Evolutionary conservation across 2,329 filamentous ascomycete species (phyloP), one percentile per base, ranked within the genome.

Genomic region (Alternaria burnsii): DNA sequence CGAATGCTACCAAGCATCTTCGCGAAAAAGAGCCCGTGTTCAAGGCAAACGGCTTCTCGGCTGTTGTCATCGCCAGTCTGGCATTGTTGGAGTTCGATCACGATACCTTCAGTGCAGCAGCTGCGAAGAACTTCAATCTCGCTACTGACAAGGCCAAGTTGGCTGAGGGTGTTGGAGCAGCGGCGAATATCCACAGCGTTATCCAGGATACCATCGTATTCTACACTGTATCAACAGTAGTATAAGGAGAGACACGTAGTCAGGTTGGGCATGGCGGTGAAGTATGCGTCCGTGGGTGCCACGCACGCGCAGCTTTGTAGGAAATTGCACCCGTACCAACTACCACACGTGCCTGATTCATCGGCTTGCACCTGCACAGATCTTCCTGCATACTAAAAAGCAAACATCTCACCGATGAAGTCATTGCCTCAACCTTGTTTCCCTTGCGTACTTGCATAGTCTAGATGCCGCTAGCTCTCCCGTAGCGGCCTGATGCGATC

Each of bases 31-130:
- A 59, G 2, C 26, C 58, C 0, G 57, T 46, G 4, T 67, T 66
- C 57, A 67, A 62, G 47, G 43, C 61, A n/a, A 56, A 65, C 8
- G 43, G 53, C 5, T 42, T 67, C 11, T 28, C 44, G 1, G 38
- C 57, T 0, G 42, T 59, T 1, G 61, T 70, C 3, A 61, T 70
- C 32, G 66, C 66, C 1, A 68, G 66, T 52, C 20, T 68, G 32
- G 43, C 55, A 11, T 43, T 70, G 20, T 18, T 70, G 53, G 41
- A 66, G 32, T 57, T 34, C 11, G 66, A 70, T 46, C 67, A 70
- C 43, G 67, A 70, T 24, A 61, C 62, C 12, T 70, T 70, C 41
- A 70, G 66, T 41, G 60, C 55, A 9, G 64, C 60, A 16, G 53
- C 52, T 9, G 42, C 63, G 46, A 59, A 43, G 41, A 66, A 66